Evolutionary conservation across 257 asterid species (phyloP).

Genomic region (Phtheirospermum japonicum): DNA sequence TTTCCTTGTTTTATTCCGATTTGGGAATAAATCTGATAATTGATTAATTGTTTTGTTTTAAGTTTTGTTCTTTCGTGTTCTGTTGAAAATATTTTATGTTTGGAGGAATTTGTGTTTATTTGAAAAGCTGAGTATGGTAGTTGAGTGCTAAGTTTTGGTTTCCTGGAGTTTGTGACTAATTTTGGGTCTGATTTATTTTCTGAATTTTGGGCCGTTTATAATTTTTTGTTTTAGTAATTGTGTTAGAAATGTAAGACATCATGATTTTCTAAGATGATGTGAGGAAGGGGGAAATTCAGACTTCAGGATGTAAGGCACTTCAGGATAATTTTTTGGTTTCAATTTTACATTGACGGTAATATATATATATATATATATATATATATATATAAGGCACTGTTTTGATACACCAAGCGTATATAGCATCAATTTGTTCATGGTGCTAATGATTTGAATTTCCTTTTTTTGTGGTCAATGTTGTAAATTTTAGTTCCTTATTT

Average conservation of each 20-base stretch:
- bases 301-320: slow-evolving; percentile 6
- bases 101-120: too few relatives aligned
- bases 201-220: slow-evolving; percentile 14
- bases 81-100: not conserved
- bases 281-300: slow-evolving; percentile 1
- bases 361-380: too few relatives aligned
- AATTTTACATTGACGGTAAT: too few relatives aligned
- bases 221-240: slow-evolving; percentile 15
- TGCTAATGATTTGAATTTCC: slow-evolving; percentile 4
- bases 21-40: slow-evolving; percentile 25
- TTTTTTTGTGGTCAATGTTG: slow-evolving; percentile 13
- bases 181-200: slow-evolving; percentile 21
- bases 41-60: not conserved
- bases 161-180: slow-evolving; percentile 9
- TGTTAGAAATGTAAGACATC: not conserved
- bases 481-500: slow-evolving; percentile 21
- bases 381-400: too few relatives aligned
- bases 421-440: slow-evolving; percentile 1
- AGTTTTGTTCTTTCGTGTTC: too few relatives aligned
- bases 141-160: not conserved
- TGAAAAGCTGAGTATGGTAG: too few relatives aligned
- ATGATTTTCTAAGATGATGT: not conserved
- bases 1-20: not conserved
- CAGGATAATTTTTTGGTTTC: not conserved
- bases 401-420: not conserved